Conservation (phyloP, 768 basidiomycete species). For the Panaeolus cyanescens region DNA sequence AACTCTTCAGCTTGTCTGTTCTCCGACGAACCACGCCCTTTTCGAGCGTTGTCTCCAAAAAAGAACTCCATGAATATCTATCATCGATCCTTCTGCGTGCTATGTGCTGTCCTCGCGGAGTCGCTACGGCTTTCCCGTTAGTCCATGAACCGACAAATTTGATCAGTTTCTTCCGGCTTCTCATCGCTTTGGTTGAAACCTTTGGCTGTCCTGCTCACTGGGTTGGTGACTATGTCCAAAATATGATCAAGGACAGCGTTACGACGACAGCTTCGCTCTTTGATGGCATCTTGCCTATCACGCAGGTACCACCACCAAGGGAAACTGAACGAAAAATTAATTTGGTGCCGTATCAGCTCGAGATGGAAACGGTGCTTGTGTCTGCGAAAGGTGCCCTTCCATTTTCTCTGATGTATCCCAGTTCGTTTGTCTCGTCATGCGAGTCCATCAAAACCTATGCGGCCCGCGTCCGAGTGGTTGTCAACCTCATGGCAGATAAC, state of each 20-base stretch:
- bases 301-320: neutral
- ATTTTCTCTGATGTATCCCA: constrained; percentile 13
- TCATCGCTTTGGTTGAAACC: neutral
- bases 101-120: neutral
- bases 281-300: constrained; percentile 13
- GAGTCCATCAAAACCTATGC: constrained; percentile 2
- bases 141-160: neutral
- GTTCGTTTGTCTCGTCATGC: constrained; percentile 5
- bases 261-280: constrained; percentile 13
- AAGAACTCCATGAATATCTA: neutral
- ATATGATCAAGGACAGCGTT: constrained; percentile 16
- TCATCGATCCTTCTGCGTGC: neutral
- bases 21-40: neutral
- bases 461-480: too few species aligned
- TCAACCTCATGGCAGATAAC: neutral
- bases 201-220: constrained; percentile 22
- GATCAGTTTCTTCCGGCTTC: neutral
- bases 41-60: neutral
- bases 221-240: constrained; percentile 22
- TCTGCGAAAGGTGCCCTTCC: constrained; percentile 13
- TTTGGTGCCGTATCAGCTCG: constrained; percentile 16
- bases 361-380: constrained; percentile 16
- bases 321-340: constrained; percentile 12
- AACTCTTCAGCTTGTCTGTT: neutral
- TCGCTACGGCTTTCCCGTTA: neutral